Evolutionary conservation across 306 rosid genomes (phyloP).

Genomic region (Luffa aegyptiaca): DNA sequence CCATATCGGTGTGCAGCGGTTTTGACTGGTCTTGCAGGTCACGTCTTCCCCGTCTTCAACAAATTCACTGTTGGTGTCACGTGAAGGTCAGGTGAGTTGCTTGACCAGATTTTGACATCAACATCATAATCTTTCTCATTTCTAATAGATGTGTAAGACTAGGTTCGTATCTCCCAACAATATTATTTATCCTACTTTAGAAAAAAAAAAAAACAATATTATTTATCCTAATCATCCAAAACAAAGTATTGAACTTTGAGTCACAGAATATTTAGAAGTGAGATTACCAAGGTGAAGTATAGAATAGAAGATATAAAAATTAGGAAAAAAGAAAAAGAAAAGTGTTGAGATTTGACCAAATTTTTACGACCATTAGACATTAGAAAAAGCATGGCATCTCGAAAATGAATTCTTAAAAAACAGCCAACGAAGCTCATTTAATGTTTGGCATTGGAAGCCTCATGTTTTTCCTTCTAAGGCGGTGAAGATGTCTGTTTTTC

Average conservation of each 20-base stretch:
- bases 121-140: too few species aligned
- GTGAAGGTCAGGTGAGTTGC: too few species aligned
- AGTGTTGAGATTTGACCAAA: background rate
- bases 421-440: conserved; percentile 50
- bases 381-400: conserved; percentile 15
- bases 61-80: too few species aligned
- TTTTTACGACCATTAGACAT: background rate
- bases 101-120: too few species aligned
- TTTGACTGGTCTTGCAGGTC: too few species aligned
- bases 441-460: conserved; percentile 44
- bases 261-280: background rate
- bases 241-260: background rate
- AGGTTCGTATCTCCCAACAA: too few species aligned
- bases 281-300: background rate
- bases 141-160: too few species aligned
- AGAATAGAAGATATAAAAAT: background rate
- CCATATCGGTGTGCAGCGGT: too few species aligned
- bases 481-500: conserved; percentile 78
- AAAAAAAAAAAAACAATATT: too few species aligned
- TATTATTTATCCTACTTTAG: background rate
- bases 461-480: conserved; percentile 46
- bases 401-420: conserved; percentile 41
- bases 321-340: background rate
- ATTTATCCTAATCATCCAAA: background rate
- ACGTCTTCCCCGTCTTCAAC: too few species aligned